Percentiles rank a stretch among this genome's conserved stretches.
phyloP scores from a whole-genome alignment of 371 early-diverging fungal genomes.

The Batkoa obscura region DNA sequence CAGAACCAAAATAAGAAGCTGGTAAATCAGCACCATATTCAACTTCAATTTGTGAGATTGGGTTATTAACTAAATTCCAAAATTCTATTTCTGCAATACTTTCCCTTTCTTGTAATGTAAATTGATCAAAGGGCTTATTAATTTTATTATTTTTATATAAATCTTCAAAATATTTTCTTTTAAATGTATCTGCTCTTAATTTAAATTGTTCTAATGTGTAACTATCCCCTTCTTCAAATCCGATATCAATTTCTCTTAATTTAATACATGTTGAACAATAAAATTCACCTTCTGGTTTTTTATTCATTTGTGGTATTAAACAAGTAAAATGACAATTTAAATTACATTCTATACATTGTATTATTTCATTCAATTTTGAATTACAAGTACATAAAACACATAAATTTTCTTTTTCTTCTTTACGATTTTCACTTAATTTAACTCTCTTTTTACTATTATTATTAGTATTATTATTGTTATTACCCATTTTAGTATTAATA shows the following conservation, averaged over 20 bases:
- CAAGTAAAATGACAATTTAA: slow-evolving; percentile 66
- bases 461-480: no score
- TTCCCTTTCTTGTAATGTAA: no score
- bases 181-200: slow-evolving; percentile 56
- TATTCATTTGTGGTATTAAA: slow-evolving; percentile 40
- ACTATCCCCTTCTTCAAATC: slow-evolving; percentile 73
- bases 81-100: slow-evolving; percentile 85
- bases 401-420: no score
- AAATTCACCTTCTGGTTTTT: slow-evolving; percentile 61
- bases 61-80: slow-evolving; percentile 76
- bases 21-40: slow-evolving; percentile 94
- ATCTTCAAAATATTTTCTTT: slow-evolving; percentile 45
- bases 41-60: slow-evolving; percentile 74
- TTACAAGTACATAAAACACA: no score
- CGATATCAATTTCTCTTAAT: slow-evolving; percentile 67
- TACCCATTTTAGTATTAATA: no score
- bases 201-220: slow-evolving; percentile 66
- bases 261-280: slow-evolving; percentile 69
- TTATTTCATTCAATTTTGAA: no score
- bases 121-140: no score
- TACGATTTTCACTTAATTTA: no score
- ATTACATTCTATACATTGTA: slow-evolving; percentile 79
- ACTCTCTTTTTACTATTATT: no score
- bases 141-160: no score
- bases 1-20: slow-evolving; percentile 75